These are phyloP conservation scores for Kodamaea sagamina DNA, from an alignment of 805 yeast genomes.

Conservation along the genomic window DNA sequence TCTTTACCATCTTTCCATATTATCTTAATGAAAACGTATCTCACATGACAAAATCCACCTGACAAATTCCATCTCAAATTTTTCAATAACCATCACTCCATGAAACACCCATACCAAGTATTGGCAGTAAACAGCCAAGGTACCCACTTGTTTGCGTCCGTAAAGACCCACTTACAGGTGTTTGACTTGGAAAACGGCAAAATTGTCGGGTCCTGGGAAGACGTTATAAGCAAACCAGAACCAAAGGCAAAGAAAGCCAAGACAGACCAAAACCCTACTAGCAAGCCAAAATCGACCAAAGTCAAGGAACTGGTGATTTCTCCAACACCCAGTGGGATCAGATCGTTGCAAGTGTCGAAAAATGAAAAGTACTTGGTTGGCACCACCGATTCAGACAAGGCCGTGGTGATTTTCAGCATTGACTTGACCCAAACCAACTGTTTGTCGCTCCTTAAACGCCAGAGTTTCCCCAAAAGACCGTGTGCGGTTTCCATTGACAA, in stretches of 20 bases:
- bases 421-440: constrained; percentile 41
- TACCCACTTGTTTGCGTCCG: constrained; percentile 52
- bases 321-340: constrained; percentile 34
- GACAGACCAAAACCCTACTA: constrained; percentile 29
- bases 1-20: too few relatives aligned
- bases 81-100: constrained; percentile 15
- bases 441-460: constrained; percentile 61
- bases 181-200: constrained; percentile 43
- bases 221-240: constrained; percentile 51
- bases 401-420: constrained; percentile 61
- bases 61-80: constrained; percentile 1
- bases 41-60: too few relatives aligned
- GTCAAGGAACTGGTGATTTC: background rate
- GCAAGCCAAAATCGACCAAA: constrained; percentile 35
- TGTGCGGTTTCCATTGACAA: constrained; percentile 66
- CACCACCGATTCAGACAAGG: constrained; percentile 82
- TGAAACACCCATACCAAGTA: constrained; percentile 76
- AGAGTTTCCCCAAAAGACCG: constrained; percentile 90
- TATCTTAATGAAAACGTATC: too few relatives aligned
- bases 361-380: constrained; percentile 58
- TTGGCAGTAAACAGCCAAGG: constrained; percentile 48
- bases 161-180: constrained; percentile 60
- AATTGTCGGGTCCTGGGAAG: constrained; percentile 63
- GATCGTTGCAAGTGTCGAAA: constrained; percentile 57
- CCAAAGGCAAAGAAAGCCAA: constrained; percentile 41